Base-by-base conservation (phyloP, 2,329 filamentous ascomycete species). In the Trichophyton simii region DNA sequence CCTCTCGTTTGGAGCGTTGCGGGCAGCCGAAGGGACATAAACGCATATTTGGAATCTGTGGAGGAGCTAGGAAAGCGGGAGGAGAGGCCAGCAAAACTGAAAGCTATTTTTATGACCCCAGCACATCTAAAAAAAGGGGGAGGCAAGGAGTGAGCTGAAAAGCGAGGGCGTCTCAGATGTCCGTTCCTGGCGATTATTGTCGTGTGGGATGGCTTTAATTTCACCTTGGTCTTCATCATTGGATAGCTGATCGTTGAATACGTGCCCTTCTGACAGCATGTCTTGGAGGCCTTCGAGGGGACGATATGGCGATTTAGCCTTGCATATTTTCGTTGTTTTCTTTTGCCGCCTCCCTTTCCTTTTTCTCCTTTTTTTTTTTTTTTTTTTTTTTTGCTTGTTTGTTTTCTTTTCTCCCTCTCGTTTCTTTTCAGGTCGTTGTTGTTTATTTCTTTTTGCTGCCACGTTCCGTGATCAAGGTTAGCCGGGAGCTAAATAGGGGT, bases 401-500 rank as follows among this genome's bases (percentile, higher is more conserved):
- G 7, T 28, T 28, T 25, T 8, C 15, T 20, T 28, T 18, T 11
- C 28, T 28, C 6, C 28, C 18, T 9, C 22, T 20, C 22, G 4
- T 28, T 50, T 50, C 22, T 50, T 50, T 28, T 28, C 46, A 18
- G 5, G 50, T 15, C 22, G 50, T n/a, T n/a, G 50, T 15, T 7
- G 28, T 41, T 20, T 11, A 36, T 38, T 57, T 41, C n/a, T 28
- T 57, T 57, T 57, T 57, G 34, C 38, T 57, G 55, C 55, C 55
- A 57, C 55, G 55, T 57, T 57, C 31, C 25, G 38, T 42, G 55
- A 42, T 42, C 55, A 57, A 57, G 55, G 34, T 42, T 57, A 57
- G 38, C 55, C 55, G 55, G 55, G 55, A 57, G 55, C 55, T 57
- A 38, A 57, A 42, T 38, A 55, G 34, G 52, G 22, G 38, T 38